Percentiles rank a stretch among this genome's conserved stretches.
These are phyloP conservation scores for Spathaspora gorwiae DNA, from an alignment of 805 yeast species.

Conservation along the genomic window DNA sequence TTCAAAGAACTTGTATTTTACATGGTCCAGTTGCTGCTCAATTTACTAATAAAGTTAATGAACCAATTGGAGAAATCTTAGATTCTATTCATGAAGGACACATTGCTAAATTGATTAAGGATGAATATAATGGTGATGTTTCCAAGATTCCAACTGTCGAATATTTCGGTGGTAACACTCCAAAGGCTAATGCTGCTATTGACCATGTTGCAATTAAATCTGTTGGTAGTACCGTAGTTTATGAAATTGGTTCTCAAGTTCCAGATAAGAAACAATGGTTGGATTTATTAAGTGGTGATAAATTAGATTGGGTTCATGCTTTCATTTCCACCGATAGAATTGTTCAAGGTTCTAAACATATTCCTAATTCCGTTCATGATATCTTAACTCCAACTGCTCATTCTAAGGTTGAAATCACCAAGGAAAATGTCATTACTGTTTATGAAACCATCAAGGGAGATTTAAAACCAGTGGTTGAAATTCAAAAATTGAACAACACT, in stretches of 20 bases:
- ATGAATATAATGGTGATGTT: constrained; percentile 65
- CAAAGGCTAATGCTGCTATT: constrained; percentile 24
- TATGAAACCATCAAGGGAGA: constrained; percentile 72
- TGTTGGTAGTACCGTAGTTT: constrained; percentile 24
- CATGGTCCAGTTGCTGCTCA: constrained; percentile 99
- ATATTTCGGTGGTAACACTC: constrained; percentile 69
- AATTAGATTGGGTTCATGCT: constrained; percentile 87
- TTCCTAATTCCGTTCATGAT: constrained; percentile 71
- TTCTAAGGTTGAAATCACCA: constrained; percentile 56
- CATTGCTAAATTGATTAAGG: constrained; percentile 61
- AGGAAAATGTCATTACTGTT: constrained; percentile 54
- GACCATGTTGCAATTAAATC: constrained; percentile 9
- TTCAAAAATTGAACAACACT: constrained; percentile 44
- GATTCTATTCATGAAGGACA: constrained; percentile 90
- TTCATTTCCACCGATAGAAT: constrained; percentile 72
- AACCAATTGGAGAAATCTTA: constrained; percentile 87
- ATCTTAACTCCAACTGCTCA: constrained; percentile 71
- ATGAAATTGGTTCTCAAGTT: constrained; percentile 31
- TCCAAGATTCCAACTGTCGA: constrained; percentile 82
- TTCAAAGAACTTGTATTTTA: constrained; percentile 96
- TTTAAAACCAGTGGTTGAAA: constrained; percentile 58
- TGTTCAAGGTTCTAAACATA: constrained; percentile 82
- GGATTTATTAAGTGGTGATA: constrained; percentile 70
- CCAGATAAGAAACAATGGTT: constrained; percentile 58
- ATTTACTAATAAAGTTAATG: constrained; percentile 79